Conservation (phyloP, 2,329 filamentous ascomycete species). For the Botrytis aclada region DNA sequence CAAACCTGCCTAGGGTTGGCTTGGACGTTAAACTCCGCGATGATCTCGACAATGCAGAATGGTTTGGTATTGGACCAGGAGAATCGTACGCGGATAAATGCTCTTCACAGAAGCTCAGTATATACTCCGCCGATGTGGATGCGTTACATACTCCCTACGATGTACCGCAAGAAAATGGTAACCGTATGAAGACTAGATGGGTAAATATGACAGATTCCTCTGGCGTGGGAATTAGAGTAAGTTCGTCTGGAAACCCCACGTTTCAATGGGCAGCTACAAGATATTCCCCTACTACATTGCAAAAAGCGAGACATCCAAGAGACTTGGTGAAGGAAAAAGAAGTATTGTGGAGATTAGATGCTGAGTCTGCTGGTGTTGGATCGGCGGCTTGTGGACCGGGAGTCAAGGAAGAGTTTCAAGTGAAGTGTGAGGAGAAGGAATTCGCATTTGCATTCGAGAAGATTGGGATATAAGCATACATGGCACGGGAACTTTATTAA, state of each 20-base stretch:
- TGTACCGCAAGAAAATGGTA: constrained; percentile 52
- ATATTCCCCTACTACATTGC: constrained; percentile 52
- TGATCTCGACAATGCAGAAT: constrained; percentile 49
- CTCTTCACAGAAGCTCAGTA: constrained; percentile 54
- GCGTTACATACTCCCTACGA: constrained; percentile 60
- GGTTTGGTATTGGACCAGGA: constrained; percentile 66
- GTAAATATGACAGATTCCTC: constrained; percentile 11
- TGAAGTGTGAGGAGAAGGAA: constrained; percentile 18
- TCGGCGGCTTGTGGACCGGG: constrained; percentile 45
- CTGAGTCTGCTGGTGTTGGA: constrained; percentile 47
- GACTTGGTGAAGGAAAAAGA: constrained; percentile 53
- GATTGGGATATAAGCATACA: neutral
- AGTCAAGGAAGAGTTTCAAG: constrained; percentile 18
- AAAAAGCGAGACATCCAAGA: constrained; percentile 59
- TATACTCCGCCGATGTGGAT: constrained; percentile 47
- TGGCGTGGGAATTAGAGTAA: constrained; percentile 5
- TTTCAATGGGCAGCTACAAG: constrained; percentile 44
- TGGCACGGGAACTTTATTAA: no score
- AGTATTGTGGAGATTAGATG: constrained; percentile 43
- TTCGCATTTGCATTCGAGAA: constrained; percentile 19
- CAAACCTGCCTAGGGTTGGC: constrained; percentile 59
- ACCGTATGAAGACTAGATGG: constrained; percentile 19
- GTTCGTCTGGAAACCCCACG: constrained; percentile 31
- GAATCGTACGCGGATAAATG: constrained; percentile 68
- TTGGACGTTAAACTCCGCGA: constrained; percentile 52